Conservation (phyloP, 805 yeast species). For the Candida railenensis region DNA sequence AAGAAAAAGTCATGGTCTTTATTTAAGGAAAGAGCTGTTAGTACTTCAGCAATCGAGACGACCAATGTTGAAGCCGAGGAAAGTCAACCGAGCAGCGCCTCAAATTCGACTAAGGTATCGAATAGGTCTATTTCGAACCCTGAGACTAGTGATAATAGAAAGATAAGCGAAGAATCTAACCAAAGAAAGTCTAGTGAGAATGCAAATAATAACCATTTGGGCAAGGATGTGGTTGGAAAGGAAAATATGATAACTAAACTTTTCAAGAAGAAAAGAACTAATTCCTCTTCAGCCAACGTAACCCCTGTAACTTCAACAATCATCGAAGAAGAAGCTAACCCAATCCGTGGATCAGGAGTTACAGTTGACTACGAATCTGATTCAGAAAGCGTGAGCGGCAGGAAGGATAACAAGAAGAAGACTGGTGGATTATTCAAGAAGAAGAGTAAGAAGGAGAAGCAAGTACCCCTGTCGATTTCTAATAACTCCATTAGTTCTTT, state of each 20-base stretch:
- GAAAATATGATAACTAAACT: conserved; percentile 42
- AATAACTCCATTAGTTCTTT: neutral
- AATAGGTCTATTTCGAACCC: conserved; percentile 40
- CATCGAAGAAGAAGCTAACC: conserved; percentile 2
- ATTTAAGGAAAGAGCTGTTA: conserved; percentile 30
- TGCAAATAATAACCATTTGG: conserved; percentile 8
- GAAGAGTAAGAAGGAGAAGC: conserved; percentile 4
- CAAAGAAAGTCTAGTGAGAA: conserved; percentile 5
- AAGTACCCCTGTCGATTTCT: neutral
- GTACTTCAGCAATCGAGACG: conserved; percentile 28
- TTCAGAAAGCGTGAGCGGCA: conserved; percentile 8
- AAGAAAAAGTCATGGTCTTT: conserved; percentile 44
- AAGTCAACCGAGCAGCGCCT: neutral
- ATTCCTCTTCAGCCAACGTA: conserved; percentile 10
- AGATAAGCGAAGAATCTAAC: neutral
- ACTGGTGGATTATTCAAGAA: conserved; percentile 1
- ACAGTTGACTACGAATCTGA: conserved; percentile 28
- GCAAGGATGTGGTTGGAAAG: conserved; percentile 19
- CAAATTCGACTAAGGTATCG: conserved; percentile 11
- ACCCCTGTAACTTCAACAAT: conserved; percentile 4
- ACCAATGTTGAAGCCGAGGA: neutral
- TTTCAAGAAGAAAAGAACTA: conserved; percentile 35
- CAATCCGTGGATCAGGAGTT: conserved; percentile 15
- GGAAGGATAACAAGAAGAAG: conserved; percentile 8
- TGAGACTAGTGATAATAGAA: conserved; percentile 19